Percentiles rank a stretch among this genome's conserved stretches.
Evolutionary conservation across 768 basidiomycete species (phyloP).

Genomic region (Sporobolomyces roseus): DNA sequence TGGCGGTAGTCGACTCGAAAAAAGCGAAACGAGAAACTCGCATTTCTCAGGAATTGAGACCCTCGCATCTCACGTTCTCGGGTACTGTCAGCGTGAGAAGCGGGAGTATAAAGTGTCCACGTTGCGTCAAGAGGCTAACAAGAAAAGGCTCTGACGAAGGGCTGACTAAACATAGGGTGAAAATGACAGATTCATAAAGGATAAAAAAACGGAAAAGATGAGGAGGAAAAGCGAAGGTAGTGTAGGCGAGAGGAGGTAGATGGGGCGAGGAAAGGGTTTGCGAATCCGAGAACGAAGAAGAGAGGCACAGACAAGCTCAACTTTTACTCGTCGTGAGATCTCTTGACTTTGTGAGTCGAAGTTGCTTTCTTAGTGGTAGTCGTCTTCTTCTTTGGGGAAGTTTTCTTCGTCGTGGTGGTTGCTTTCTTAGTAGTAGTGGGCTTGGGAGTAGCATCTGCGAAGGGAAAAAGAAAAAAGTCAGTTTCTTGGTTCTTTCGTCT

Average conservation of each 20-base stretch:
- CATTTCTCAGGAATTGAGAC: background rate
- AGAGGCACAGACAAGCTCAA: too few relatives aligned
- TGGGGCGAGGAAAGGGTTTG: background rate
- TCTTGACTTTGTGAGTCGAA: constrained; percentile 13
- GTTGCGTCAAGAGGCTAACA: background rate
- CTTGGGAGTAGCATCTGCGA: background rate
- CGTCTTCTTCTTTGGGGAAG: constrained; percentile 8
- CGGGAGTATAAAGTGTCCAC: background rate
- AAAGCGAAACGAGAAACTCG: too few relatives aligned
- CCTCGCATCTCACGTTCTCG: too few relatives aligned
- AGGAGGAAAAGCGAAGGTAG: too few relatives aligned
- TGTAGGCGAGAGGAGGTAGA: background rate
- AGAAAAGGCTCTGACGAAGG: background rate
- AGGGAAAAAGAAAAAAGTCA: too few relatives aligned
- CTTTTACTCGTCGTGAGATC: constrained; percentile 17
- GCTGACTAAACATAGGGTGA: too few relatives aligned
- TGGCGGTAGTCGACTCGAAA: constrained; percentile 50
- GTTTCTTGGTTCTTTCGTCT: too few relatives aligned
- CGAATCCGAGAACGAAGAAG: background rate
- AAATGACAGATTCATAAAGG: background rate
- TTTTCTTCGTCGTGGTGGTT: constrained; percentile 1
- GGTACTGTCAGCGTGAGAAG: too few relatives aligned
- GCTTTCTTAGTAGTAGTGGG: background rate
- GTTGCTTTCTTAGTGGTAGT: constrained; percentile 17
- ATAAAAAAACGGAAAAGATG: background rate